phyloP scores from a whole-genome alignment of 768 basidiomycete species.

The Pleurotus ostreatus region DNA sequence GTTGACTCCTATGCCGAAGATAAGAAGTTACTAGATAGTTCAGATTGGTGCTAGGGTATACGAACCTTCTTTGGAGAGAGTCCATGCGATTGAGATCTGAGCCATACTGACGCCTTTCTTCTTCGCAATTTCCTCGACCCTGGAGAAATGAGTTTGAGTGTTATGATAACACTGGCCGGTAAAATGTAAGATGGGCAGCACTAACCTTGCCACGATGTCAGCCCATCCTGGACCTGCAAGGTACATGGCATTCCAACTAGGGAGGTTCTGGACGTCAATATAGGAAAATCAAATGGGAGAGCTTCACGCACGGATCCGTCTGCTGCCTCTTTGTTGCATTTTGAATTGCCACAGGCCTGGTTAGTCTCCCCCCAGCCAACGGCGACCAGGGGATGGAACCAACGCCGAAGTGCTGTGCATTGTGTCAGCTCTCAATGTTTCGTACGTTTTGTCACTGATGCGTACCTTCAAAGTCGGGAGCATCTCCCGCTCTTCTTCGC shows the following conservation, averaged over 20 bases:
- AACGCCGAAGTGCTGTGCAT: conserved; percentile 25
- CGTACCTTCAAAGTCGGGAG: conserved; percentile 37
- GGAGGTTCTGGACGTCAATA: no score
- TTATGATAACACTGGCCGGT: conserved; percentile 9
- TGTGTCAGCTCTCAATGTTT: no score
- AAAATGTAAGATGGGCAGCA: conserved; percentile 11
- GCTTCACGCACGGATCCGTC: conserved; percentile 14
- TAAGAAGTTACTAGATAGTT: neutral
- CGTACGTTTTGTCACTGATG: no score
- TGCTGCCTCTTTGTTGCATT: conserved; percentile 21
- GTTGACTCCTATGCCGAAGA: conserved; percentile 25
- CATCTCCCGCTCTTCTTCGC: conserved; percentile 61
- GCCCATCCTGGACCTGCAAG: neutral
- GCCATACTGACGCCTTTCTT: conserved; percentile 41
- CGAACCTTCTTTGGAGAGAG: conserved; percentile 29
- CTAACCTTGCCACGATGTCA: conserved; percentile 26
- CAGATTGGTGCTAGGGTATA: neutral
- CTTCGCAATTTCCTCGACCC: conserved; percentile 44
- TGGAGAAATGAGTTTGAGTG: conserved; percentile 6
- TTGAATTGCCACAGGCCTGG: conserved; percentile 20
- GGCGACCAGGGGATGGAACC: conserved; percentile 38
- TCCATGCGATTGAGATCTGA: conserved; percentile 41
- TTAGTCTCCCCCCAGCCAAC: conserved; percentile 29
- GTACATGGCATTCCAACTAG: no score
- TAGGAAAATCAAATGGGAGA: no score